Percentiles rank a stretch among this genome's conserved stretches.
These are phyloP conservation scores for Vaucheria bursata DNA, from an alignment of 352 stramenopile genomes.

Conservation along the genomic window DNA sequence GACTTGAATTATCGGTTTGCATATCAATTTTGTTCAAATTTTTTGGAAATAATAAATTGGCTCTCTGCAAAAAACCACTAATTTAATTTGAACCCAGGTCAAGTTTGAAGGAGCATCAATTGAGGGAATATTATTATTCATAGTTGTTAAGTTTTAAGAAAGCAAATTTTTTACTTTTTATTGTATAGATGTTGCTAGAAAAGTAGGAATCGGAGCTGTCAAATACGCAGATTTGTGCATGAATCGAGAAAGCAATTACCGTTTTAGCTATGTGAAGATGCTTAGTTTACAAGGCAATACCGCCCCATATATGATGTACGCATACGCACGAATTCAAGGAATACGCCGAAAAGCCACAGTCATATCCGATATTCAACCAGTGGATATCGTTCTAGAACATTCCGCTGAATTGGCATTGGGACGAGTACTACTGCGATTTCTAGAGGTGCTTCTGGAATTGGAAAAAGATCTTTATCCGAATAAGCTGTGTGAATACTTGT, in stretches of 20 bases:
- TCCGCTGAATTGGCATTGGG: constrained; percentile 82
- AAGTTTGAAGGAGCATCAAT: too few species aligned
- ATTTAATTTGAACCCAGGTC: too few species aligned
- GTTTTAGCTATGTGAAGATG: constrained; percentile 99
- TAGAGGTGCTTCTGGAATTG: constrained; percentile 77
- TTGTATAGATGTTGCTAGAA: constrained; percentile 50
- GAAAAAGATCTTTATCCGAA: constrained; percentile 42
- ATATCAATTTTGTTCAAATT: too few species aligned
- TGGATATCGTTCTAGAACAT: constrained; percentile 64
- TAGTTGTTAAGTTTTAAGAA: too few species aligned
- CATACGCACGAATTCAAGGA: constrained; percentile 85
- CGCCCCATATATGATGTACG: constrained; percentile 98
- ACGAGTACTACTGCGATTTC: constrained; percentile 66
- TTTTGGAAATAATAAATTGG: too few species aligned
- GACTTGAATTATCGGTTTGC: too few species aligned
- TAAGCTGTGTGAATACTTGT: constrained; percentile 67
- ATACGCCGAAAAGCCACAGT: not conserved
- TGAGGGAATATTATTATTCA: too few species aligned
- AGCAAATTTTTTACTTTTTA: too few species aligned
- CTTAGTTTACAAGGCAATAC: constrained; percentile 97
- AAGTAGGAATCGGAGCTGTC: constrained; percentile 77
- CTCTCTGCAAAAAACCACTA: too few species aligned
- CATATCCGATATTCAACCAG: constrained; percentile 27
- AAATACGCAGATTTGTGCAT: constrained; percentile 99
- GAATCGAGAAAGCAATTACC: constrained; percentile 96